A percentile compares a stretch with the other conserved stretches of the same genome.
These are phyloP conservation scores for Penicillium janthinellum DNA, from an alignment of 2,329 filamentous ascomycete species.

Conservation along the genomic window DNA sequence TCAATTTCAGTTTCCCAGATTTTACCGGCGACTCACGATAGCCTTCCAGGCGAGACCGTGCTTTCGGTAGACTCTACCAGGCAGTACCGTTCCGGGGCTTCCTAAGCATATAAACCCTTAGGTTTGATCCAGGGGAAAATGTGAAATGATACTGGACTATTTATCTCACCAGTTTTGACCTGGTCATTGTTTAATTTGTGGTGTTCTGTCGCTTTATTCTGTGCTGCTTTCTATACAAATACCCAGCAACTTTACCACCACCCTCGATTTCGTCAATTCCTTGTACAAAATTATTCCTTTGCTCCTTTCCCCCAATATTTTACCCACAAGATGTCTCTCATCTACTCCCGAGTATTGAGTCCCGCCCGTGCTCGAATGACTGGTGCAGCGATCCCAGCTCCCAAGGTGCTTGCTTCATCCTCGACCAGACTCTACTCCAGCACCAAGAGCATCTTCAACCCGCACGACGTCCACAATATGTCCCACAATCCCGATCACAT, in stretches of 20 bases:
- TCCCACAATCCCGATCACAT: slow-evolving; percentile 32
- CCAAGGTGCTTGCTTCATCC: slow-evolving; percentile 9
- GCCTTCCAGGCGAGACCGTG: slow-evolving; percentile 5
- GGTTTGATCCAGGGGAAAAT: slow-evolving; percentile 5
- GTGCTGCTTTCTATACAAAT: neutral
- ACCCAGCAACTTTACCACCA: neutral
- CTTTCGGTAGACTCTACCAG: slow-evolving; percentile 22
- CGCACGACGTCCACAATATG: slow-evolving; percentile 18
- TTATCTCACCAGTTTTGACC: neutral
- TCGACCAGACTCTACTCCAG: slow-evolving; percentile 26
- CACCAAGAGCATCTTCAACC: slow-evolving; percentile 17
- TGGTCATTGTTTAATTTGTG: neutral
- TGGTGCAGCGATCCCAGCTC: slow-evolving; percentile 4
- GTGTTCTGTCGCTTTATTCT: neutral
- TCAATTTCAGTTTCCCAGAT: slow-evolving; percentile 14
- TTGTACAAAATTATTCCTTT: neutral
- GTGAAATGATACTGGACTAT: neutral
- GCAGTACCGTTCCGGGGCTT: slow-evolving; percentile 18
- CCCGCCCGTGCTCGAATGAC: slow-evolving; percentile 17
- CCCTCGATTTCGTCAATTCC: neutral
- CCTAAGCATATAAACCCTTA: slow-evolving; percentile 27
- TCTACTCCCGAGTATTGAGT: slow-evolving; percentile 8
- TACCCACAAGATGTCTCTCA: slow-evolving; percentile 17
- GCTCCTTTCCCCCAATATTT: neutral
- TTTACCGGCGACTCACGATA: neutral